Evolutionary conservation across 208 protist genomes (phyloP), one percentile per base, ranked within the genome.

Genomic region (Crithidia expoeki): DNA sequence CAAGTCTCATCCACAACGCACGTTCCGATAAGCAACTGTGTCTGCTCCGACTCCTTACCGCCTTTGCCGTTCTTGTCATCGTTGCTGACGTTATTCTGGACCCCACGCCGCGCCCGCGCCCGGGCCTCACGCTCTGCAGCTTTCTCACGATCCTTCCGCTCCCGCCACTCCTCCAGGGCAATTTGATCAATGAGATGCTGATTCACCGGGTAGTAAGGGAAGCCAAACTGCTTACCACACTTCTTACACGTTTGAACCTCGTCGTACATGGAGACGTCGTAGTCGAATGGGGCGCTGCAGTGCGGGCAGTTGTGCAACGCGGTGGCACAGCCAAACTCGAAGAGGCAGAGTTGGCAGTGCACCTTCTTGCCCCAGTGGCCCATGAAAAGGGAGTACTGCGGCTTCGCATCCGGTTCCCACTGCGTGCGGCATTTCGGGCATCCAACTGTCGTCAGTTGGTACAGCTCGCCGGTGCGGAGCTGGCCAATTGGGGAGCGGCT

Each of bases 381-480:
- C 91, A 96, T 96, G 70, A 96, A 94, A 33, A 96, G 84, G 11
- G 86, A 86, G 77, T 96, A 96, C 65, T 96, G 91, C 59, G 82
- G 84, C 36, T 80, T 80, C 7, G 77, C 55, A 72, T 96, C 91
- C 0, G 88, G 86, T 60, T 88, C 77, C 88, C 91, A 96, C 23
- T 28, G 50, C 10, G 83, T 82, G 38, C 83, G 81, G 65, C 91
- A 96, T 52, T 89, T 79, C 9, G 91, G 91, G 68, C 91, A 96
- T 10, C 80, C 74, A 25, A 96, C 69, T 19, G 68, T 79, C 2
- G 86, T 93, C 33, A 77, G 73, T 33, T 52, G 36, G 75, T 93
- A 86, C 16, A 85, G 64, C 1, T 49, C 84, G 30, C 83, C 85
- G 12, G 64, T 66, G 25, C 91, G 86, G 2, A 71, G 64, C 33